A percentile compares a stretch with the other conserved stretches of the same genome.
phyloP scores from a whole-genome alignment of 2,329 filamentous ascomycete species.

The Claviceps africana region DNA sequence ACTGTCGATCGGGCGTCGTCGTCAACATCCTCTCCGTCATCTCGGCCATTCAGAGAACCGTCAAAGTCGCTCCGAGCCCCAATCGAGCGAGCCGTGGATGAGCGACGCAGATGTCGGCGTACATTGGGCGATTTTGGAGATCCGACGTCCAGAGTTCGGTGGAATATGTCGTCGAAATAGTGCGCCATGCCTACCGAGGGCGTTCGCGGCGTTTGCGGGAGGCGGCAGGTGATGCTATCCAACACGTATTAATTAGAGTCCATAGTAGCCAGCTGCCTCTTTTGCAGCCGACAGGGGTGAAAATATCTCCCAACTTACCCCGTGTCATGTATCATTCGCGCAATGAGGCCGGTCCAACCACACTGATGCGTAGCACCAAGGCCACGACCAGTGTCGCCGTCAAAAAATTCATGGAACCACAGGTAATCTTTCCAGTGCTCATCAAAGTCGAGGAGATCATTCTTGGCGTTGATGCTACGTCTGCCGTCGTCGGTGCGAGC shows the following conservation, averaged over 20 bases:
- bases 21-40: slow-evolving; percentile 9
- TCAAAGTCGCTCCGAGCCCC: slow-evolving; percentile 71
- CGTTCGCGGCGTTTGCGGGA: slow-evolving; percentile 84
- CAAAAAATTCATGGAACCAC: slow-evolving; percentile 97
- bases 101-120: slow-evolving; percentile 52
- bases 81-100: slow-evolving; percentile 72
- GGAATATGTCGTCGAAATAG: slow-evolving; percentile 87
- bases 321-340: slow-evolving; percentile 94
- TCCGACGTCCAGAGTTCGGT: slow-evolving; percentile 24
- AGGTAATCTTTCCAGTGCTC: slow-evolving; percentile 72
- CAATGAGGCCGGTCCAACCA: slow-evolving; percentile 90
- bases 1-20: slow-evolving; percentile 18
- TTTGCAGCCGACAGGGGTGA: neutral
- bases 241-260: neutral
- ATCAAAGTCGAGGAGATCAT: slow-evolving; percentile 78
- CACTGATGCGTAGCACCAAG: slow-evolving; percentile 89
- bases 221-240: slow-evolving; percentile 67
- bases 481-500: slow-evolving; percentile 71
- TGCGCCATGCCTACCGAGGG: slow-evolving; percentile 72
- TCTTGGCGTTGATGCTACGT: slow-evolving; percentile 75
- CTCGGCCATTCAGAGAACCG: slow-evolving; percentile 30
- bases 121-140: slow-evolving; percentile 20
- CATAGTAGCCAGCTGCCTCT: neutral
- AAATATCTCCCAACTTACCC: slow-evolving; percentile 50
- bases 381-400: slow-evolving; percentile 78